A percentile compares a stretch with the other conserved stretches of the same genome.
These are phyloP conservation scores for Parmales sp. DNA, from an alignment of 108 stramenopile species.

Conservation along the genomic window DNA sequence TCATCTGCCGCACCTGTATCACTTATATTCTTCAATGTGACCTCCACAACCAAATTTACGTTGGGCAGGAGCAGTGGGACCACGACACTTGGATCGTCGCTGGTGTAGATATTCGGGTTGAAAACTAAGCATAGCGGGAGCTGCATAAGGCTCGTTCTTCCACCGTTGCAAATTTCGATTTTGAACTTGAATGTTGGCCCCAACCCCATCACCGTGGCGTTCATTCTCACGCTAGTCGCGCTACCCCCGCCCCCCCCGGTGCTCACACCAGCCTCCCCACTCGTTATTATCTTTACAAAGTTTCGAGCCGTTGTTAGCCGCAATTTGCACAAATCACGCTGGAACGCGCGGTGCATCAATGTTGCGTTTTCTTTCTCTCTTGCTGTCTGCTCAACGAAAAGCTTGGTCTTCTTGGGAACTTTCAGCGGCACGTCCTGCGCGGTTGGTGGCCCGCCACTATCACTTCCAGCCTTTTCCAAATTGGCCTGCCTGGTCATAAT, in stretches of 20 bases:
- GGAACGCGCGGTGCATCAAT: slow-evolving; percentile 46
- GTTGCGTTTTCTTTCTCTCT: slow-evolving; percentile 33
- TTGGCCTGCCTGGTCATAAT: slow-evolving; percentile 34
- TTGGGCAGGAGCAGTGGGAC: neutral
- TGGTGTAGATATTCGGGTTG: neutral
- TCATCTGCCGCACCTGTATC: neutral
- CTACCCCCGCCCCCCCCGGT: neutral
- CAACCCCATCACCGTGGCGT: slow-evolving; percentile 16
- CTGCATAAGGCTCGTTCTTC: neutral
- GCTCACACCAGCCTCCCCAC: slow-evolving; percentile 19
- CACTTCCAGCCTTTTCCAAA: slow-evolving; percentile 4
- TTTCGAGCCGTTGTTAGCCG: slow-evolving; percentile 38
- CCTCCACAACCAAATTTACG: neutral
- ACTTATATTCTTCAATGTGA: neutral
- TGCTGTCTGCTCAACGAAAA: slow-evolving; percentile 49
- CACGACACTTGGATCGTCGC: neutral
- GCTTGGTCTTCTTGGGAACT: slow-evolving; percentile 48
- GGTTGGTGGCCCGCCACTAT: slow-evolving; percentile 29
- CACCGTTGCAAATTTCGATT: slow-evolving; percentile 13
- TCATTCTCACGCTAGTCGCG: slow-evolving; percentile 1
- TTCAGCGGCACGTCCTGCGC: slow-evolving; percentile 52
- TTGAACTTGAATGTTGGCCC: slow-evolving; percentile 33
- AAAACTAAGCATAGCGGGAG: neutral
- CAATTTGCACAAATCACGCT: slow-evolving; percentile 45
- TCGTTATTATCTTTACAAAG: slow-evolving; percentile 32